These are phyloP conservation scores for Saccharomycopsis hybrid DNA, from an alignment of 1,139 yeast species.

Conservation along the genomic window DNA sequence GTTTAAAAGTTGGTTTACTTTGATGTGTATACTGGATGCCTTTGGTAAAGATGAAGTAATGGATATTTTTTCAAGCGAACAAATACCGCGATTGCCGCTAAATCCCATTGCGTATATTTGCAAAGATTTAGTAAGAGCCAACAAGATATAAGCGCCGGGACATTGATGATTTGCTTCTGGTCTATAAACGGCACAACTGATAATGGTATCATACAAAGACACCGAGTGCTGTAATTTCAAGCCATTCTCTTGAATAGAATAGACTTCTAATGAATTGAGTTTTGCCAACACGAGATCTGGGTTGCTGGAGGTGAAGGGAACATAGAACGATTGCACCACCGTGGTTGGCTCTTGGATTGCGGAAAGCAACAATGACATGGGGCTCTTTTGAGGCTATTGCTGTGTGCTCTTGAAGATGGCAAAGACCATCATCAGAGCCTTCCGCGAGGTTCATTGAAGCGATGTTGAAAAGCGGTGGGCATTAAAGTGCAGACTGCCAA, in stretches of 20 bases:
- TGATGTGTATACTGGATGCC: neutral
- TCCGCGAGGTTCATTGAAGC: too few species aligned
- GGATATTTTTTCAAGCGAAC: too few species aligned
- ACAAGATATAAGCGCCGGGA: neutral
- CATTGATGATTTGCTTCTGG: neutral
- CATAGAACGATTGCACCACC: conserved; percentile 4
- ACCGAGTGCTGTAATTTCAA: neutral
- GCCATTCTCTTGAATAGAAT: neutral
- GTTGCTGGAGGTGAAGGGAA: neutral
- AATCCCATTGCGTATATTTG: conserved; percentile 1
- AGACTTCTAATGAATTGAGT: conserved; percentile 3
- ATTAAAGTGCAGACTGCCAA: too few species aligned
- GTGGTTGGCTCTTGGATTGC: conserved; percentile 1
- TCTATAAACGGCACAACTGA: neutral
- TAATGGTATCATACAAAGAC: conserved; percentile 1
- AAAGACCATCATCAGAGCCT: too few species aligned
- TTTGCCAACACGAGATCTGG: conserved; percentile 2
- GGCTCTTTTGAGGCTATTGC: neutral
- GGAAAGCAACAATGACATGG: conserved; percentile 6
- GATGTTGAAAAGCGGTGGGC: too few species aligned
- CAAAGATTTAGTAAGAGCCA: conserved; percentile 6
- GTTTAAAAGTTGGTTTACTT: too few species aligned
- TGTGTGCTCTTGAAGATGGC: too few species aligned
- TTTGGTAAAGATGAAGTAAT: conserved; percentile 3
- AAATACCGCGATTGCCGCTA: neutral